Evolutionary conservation across 2,329 filamentous ascomycete genomes (phyloP), one percentile per base, ranked within the genome.

Genomic region (Peltaster fructicola): DNA sequence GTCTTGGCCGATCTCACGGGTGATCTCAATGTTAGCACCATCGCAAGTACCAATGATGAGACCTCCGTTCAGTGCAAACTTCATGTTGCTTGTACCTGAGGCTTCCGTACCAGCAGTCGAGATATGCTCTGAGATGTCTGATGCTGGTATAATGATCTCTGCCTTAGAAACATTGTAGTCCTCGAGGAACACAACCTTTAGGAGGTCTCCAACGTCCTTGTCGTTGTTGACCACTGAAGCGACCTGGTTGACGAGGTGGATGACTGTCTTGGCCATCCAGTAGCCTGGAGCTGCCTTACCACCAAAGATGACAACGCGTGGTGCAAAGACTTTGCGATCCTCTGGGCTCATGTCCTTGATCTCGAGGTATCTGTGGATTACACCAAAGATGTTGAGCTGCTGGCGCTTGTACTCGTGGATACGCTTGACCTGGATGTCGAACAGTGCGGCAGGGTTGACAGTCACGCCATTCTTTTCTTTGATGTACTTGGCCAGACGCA

Each of bases 91-190:
- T 8, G 82, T 92, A 34, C 85, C 85, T 35, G 63, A 69, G 14
- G 68, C 71, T 41, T 98, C 88, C 1, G 88, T 98, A 24, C 88
- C 88, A 17, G 88, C 88, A 13, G 88, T 98, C 3, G 88, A 95
- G 45, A 98, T 98, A 51, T 98, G 88, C 59, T 98, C 88, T 54
- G 82, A 92, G 44, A 98, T 74, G 43, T 98, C 88, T 11, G 81
- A 92, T 8, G 88, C 88, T 8, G 88, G 88, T 36, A 70, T 69
- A 44, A 98, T 93, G 45, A 95, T 84, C 57, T 98, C 88, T 3
- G 88, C 88, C 62, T 98, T 98, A 68, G 82, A 92, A 46, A 98
- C 88, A 39, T 98, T 98, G 67, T 98, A 98, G 55, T 98, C 88
- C 47, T 90, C 81, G 26, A 98, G 56, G 62, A 93, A 98, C 45